Percentiles rank a stretch among this genome's conserved stretches.
Conservation (phyloP, 73 alveolate species). For the Paramecium octaurelia region DNA sequence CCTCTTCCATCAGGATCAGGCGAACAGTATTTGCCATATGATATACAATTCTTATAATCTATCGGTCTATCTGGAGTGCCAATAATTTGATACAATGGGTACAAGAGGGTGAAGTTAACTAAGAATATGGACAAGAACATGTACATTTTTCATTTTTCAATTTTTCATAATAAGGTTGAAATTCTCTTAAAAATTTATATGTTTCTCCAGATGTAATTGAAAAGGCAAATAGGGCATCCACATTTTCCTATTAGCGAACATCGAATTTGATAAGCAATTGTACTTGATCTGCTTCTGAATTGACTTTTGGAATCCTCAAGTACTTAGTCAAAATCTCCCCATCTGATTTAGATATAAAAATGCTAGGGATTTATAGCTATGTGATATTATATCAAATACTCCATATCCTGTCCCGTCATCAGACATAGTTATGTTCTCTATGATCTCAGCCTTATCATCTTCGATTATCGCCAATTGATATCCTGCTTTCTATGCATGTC, state of each 20-base stretch:
- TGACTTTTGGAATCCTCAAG: background rate
- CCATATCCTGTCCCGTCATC: constrained; percentile 72
- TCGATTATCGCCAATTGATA: constrained; percentile 65
- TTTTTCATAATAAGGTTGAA: background rate
- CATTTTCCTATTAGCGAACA: background rate
- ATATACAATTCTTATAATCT: constrained; percentile 14
- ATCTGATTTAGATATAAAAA: background rate
- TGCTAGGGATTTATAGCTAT: background rate
- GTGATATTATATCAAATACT: background rate
- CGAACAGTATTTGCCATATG: background rate
- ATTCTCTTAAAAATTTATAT: constrained; percentile 29
- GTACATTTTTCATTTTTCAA: background rate
- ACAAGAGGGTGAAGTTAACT: background rate
- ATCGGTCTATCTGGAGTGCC: background rate
- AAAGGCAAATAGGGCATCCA: background rate
- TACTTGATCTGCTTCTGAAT: background rate
- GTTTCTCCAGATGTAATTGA: background rate
- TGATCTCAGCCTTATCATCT: constrained; percentile 48
- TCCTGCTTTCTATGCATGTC: constrained; percentile 73
- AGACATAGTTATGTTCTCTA: constrained; percentile 65
- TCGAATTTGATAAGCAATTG: background rate
- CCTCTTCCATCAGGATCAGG: constrained; percentile 30
- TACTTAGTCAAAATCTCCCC: background rate
- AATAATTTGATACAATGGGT: background rate
- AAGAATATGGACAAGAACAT: background rate